These are phyloP conservation scores for Globisporangium canariense DNA, from an alignment of 352 stramenopile genomes.

Conservation along the genomic window DNA sequence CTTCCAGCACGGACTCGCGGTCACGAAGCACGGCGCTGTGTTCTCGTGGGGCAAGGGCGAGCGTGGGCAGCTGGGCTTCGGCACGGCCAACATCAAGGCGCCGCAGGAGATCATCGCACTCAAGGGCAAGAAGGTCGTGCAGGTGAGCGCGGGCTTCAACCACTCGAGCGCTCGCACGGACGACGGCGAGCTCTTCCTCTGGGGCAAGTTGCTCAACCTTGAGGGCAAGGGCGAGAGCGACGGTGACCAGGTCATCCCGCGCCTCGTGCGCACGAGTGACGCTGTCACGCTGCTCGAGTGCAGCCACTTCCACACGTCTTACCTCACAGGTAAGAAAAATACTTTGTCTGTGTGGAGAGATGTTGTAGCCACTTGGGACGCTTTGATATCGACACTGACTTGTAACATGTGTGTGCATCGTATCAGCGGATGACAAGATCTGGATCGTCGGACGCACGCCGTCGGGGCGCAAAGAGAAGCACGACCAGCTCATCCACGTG, in stretches of 20 bases:
- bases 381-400: neutral
- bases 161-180: constrained; percentile 66
- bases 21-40: constrained; percentile 62
- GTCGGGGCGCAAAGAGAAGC: constrained; percentile 53
- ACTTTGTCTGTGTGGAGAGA: constrained; percentile 2
- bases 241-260: constrained; percentile 70
- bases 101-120: constrained; percentile 79
- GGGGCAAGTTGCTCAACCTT: constrained; percentile 80
- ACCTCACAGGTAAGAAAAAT: constrained; percentile 61
- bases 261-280: constrained; percentile 66
- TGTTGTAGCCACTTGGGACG: neutral
- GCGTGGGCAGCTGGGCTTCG: constrained; percentile 78
- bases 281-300: constrained; percentile 64
- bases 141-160: constrained; percentile 83
- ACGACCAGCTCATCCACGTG: constrained; percentile 51
- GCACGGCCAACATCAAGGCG: constrained; percentile 63
- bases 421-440: constrained; percentile 60
- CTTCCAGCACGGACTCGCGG: constrained; percentile 75
- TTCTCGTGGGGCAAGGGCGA: constrained; percentile 85
- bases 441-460: constrained; percentile 78
- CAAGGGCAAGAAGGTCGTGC: constrained; percentile 56
- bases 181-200: constrained; percentile 80
- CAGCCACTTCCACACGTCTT: constrained; percentile 84
- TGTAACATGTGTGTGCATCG: neutral
- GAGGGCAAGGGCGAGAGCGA: constrained; percentile 57